phyloP scores from a whole-genome alignment of 106 monocot species.

The Vanilla planifolia region DNA sequence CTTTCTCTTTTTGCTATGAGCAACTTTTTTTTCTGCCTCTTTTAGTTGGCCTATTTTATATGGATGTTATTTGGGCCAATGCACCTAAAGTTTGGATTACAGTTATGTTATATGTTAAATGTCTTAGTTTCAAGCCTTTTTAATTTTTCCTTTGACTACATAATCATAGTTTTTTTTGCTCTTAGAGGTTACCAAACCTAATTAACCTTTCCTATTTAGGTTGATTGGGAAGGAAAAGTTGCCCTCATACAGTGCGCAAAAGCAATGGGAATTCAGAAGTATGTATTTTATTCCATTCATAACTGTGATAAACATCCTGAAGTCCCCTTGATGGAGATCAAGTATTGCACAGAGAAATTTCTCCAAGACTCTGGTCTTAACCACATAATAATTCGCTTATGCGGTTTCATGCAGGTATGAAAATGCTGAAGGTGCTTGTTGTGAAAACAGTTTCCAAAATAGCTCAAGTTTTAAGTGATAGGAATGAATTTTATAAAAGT shows the following conservation, averaged over 20 bases:
- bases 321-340: conserved; percentile 98
- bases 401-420: conserved; percentile 98
- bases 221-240: conserved; percentile 99
- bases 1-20: too few species aligned
- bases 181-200: conserved; percentile 3
- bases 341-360: conserved; percentile 92
- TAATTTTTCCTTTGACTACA: neutral
- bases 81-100: too few species aligned
- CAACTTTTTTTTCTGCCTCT: too few species aligned
- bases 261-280: conserved; percentile 97
- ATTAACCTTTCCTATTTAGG: conserved; percentile 61
- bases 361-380: conserved; percentile 82
- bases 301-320: conserved; percentile 97
- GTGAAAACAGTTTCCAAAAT: too few species aligned
- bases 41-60: too few species aligned
- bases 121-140: too few species aligned
- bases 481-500: too few species aligned
- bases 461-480: too few species aligned
- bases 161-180: neutral
- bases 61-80: too few species aligned
- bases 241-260: conserved; percentile 98
- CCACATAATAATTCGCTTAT: conserved; percentile 82
- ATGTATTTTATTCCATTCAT: conserved; percentile 96
- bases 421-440: too few species aligned
- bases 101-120: too few species aligned